These are phyloP conservation scores for Sclerotinia nivalis DNA, from an alignment of 2,329 filamentous ascomycete species.

Conservation along the genomic window DNA sequence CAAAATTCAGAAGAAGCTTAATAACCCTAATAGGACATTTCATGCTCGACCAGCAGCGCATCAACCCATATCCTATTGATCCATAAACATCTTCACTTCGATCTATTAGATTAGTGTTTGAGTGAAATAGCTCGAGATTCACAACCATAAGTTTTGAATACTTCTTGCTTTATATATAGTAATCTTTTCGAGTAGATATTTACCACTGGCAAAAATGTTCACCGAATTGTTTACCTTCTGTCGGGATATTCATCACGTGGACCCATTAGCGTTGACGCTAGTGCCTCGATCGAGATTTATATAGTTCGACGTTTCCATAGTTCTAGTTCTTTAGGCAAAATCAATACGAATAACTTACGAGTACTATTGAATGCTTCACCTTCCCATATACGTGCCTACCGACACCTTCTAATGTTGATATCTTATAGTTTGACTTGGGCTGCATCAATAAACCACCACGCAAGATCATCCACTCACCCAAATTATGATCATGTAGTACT, in stretches of 20 bases:
- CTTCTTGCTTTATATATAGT: neutral
- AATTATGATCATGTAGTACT: conserved; percentile 19
- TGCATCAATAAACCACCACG: neutral
- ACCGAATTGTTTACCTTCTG: neutral
- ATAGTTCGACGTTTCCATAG: too few relatives aligned
- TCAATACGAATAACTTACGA: too few relatives aligned
- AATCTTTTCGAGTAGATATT: neutral
- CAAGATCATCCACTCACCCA: neutral
- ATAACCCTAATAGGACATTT: neutral
- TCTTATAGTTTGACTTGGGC: too few relatives aligned
- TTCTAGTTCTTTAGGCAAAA: too few relatives aligned
- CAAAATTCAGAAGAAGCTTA: neutral
- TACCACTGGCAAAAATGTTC: neutral
- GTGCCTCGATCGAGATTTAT: too few relatives aligned
- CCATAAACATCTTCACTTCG: neutral
- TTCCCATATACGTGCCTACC: too few relatives aligned
- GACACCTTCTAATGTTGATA: neutral
- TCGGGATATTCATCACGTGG: too few relatives aligned
- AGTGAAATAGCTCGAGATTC: neutral
- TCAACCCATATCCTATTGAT: neutral
- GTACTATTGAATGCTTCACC: too few relatives aligned
- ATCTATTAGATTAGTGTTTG: neutral
- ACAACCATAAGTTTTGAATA: neutral
- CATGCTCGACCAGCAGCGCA: too few relatives aligned
- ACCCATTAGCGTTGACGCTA: too few relatives aligned